Conservation (phyloP, 495 filamentous ascomycete genomes). For the Daldinia concentrica region DNA sequence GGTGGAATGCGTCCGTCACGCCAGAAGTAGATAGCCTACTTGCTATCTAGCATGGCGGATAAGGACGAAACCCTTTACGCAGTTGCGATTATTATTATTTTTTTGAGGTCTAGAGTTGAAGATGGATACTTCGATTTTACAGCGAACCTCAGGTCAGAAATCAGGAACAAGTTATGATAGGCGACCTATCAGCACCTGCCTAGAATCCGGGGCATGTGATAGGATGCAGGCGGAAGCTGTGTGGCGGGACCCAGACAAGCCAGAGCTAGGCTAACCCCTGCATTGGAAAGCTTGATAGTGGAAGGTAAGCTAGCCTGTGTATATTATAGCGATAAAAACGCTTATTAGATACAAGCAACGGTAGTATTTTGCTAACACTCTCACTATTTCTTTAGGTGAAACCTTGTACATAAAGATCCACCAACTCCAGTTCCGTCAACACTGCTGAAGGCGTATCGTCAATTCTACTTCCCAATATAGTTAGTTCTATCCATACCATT, state of each 20-base stretch:
- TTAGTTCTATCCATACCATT: not conserved
- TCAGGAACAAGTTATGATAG: slow-evolving; percentile 40
- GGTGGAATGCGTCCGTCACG: slow-evolving; percentile 25
- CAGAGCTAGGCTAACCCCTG: slow-evolving; percentile 22
- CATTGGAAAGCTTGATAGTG: slow-evolving; percentile 7
- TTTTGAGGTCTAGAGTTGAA: slow-evolving; percentile 16
- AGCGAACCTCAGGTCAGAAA: not conserved
- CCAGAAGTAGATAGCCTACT: slow-evolving; percentile 21
- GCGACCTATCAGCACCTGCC: slow-evolving; percentile 10
- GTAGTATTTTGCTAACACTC: not conserved
- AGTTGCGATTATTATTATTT: slow-evolving; percentile 7
- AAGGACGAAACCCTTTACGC: slow-evolving; percentile 16
- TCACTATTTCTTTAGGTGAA: not conserved
- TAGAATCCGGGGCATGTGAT: slow-evolving; percentile 27
- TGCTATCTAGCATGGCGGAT: slow-evolving; percentile 38
- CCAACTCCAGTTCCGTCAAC: not conserved
- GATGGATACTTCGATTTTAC: slow-evolving; percentile 10
- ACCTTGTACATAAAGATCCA: not conserved
- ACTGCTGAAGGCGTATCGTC: not conserved
- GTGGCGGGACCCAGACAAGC: not conserved
- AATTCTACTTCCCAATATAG: not conserved
- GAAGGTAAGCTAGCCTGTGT: not conserved
- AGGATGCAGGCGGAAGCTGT: slow-evolving; percentile 23
- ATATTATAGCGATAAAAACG: not conserved
- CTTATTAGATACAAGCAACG: not conserved